phyloP scores from a whole-genome alignment of 139 green algal genomes.

The Deuterostichococcus epilithicus region DNA sequence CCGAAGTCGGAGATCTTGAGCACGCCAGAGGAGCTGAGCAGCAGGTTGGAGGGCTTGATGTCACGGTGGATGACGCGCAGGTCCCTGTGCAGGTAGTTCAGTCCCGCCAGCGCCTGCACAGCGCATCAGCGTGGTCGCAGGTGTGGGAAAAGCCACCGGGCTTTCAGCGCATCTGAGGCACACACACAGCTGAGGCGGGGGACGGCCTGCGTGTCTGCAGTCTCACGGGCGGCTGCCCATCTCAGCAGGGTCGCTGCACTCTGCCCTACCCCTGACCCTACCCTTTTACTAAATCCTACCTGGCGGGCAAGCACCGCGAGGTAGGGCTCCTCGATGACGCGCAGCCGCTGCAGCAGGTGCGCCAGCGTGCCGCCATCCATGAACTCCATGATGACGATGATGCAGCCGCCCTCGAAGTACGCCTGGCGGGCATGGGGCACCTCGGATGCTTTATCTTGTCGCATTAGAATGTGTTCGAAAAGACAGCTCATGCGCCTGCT shows the following conservation, averaged over 20 bases:
- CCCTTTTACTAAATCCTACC: too few species aligned
- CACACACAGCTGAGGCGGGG: neutral
- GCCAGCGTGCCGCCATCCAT: slow-evolving; percentile 12
- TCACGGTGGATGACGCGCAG: slow-evolving; percentile 65
- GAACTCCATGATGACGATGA: slow-evolving; percentile 29
- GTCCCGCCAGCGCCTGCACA: slow-evolving; percentile 34
- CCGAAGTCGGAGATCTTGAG: slow-evolving; percentile 75
- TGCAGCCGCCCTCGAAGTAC: slow-evolving; percentile 55
- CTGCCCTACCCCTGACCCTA: too few species aligned
- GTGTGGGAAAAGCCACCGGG: too few species aligned
- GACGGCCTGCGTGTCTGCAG: too few species aligned
- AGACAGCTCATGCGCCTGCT: too few species aligned
- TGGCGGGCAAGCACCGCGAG: slow-evolving; percentile 46
- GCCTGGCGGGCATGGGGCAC: slow-evolving; percentile 1
- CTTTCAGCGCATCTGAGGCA: too few species aligned
- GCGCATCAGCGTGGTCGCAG: neutral
- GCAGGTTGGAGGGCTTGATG: slow-evolving; percentile 80
- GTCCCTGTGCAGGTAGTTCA: slow-evolving; percentile 57
- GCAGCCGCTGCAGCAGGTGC: slow-evolving; percentile 17
- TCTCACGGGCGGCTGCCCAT: too few species aligned
- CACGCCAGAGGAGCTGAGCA: slow-evolving; percentile 50
- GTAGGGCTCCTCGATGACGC: slow-evolving; percentile 23
- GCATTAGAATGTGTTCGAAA: too few species aligned
- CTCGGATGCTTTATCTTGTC: too few species aligned
- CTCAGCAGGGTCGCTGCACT: too few species aligned